Percentiles rank a stretch among this genome's conserved stretches.
phyloP scores from a whole-genome alignment of 345 rosid genomes.

The Syzygium grande region DNA sequence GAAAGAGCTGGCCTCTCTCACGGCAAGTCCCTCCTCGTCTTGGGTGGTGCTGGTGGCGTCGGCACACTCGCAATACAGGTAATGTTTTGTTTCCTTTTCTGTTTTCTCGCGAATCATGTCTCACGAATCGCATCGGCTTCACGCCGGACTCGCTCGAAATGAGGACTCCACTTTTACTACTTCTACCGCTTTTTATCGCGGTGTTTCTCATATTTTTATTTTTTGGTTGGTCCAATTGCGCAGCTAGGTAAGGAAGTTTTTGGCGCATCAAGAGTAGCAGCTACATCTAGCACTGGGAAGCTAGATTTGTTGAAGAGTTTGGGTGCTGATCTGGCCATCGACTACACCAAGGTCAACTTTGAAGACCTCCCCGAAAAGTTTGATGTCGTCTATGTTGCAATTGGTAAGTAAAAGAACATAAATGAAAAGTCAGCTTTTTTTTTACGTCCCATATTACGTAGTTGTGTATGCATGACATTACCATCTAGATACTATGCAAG shows the following conservation, averaged over 20 bases:
- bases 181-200: no score
- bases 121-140: not conserved
- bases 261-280: constrained; percentile 66
- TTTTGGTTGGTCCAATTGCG: not conserved
- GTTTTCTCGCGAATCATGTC: not conserved
- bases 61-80: constrained; percentile 90
- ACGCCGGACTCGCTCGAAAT: not conserved
- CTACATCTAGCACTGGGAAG: constrained; percentile 73
- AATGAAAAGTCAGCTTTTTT: not conserved
- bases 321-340: constrained; percentile 79
- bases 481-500: not conserved
- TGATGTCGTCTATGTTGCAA: constrained; percentile 72
- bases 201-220: not conserved
- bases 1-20: constrained; percentile 61
- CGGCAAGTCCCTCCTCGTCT: constrained; percentile 72
- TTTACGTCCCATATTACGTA: not conserved
- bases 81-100: not conserved
- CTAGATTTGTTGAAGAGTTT: constrained; percentile 51
- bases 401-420: constrained; percentile 30
- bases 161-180: not conserved
- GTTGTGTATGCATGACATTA: not conserved
- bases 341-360: constrained; percentile 71
- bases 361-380: constrained; percentile 67
- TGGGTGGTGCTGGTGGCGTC: constrained; percentile 94
- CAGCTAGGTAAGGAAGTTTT: constrained; percentile 77